Percentiles rank a stretch among this genome's conserved stretches.
These are phyloP conservation scores for Suillus decipiens DNA, from an alignment of 768 basidiomycete genomes.

Conservation along the genomic window DNA sequence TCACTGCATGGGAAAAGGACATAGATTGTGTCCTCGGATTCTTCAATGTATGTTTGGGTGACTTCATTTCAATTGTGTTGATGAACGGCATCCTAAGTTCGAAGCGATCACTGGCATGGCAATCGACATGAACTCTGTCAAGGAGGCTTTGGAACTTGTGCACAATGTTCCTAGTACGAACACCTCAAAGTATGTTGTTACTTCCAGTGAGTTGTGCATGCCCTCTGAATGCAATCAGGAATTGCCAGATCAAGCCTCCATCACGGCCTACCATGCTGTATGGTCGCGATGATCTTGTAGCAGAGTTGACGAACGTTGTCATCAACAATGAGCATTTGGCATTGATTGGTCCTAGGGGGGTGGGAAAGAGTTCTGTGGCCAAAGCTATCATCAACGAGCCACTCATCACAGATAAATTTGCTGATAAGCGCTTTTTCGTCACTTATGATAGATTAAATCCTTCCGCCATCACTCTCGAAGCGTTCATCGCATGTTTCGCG, in stretches of 20 bases:
- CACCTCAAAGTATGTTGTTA: not conserved
- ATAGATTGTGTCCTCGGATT: no score
- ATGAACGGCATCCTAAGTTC: not conserved
- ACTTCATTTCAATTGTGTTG: not conserved
- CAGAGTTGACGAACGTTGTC: not conserved
- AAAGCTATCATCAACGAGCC: constrained; percentile 6
- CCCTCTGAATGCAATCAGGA: not conserved
- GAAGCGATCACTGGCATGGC: not conserved
- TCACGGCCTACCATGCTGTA: not conserved
- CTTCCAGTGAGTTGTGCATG: not conserved
- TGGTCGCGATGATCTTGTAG: not conserved
- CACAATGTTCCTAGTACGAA: not conserved
- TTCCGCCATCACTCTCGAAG: not conserved
- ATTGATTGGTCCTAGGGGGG: constrained; percentile 1
- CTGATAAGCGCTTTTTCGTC: not conserved
- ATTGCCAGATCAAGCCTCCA: not conserved
- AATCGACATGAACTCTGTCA: no score
- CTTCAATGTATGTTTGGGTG: no score
- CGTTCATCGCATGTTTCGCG: constrained; percentile 1
- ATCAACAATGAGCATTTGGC: not conserved
- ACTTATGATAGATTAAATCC: not conserved
- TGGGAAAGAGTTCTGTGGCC: constrained; percentile 6
- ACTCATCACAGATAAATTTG: not conserved
- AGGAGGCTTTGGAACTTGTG: no score
- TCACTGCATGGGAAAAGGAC: no score